Percentiles rank a stretch among this genome's conserved stretches.
These are phyloP conservation scores for Alternaria panax DNA, from an alignment of 2,329 filamentous ascomycete genomes.

Conservation along the genomic window DNA sequence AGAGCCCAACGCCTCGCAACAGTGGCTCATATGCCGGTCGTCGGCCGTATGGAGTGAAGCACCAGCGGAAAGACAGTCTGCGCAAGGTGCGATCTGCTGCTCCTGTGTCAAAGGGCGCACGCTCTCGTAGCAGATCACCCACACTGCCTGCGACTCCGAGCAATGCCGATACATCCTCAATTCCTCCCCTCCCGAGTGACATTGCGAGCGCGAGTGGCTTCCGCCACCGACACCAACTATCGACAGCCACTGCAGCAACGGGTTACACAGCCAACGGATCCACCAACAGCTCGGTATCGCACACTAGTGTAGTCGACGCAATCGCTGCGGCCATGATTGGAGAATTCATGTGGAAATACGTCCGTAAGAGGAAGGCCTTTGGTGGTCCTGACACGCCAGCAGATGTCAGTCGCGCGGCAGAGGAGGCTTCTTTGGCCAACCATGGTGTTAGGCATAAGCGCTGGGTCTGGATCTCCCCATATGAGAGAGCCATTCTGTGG, in stretches of 20 bases:
- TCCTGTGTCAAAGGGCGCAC: slow-evolving; percentile 64
- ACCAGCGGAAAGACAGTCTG: slow-evolving; percentile 65
- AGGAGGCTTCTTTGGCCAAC: slow-evolving; percentile 69
- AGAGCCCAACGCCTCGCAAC: slow-evolving; percentile 74
- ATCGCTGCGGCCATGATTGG: slow-evolving; percentile 99
- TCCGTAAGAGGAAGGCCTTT: slow-evolving; percentile 87
- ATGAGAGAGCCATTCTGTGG: slow-evolving; percentile 96
- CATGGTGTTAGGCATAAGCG: slow-evolving; percentile 82
- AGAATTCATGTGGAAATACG: slow-evolving; percentile 95
- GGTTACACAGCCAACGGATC: slow-evolving; percentile 64
- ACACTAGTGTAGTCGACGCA: slow-evolving; percentile 87
- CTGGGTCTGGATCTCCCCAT: slow-evolving; percentile 98
- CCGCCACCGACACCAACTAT: slow-evolving; percentile 65
- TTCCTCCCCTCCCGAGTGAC: slow-evolving; percentile 77
- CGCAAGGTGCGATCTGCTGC: slow-evolving; percentile 87
- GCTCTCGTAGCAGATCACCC: slow-evolving; percentile 59
- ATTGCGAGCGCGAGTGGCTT: slow-evolving; percentile 62
- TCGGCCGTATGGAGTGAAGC: slow-evolving; percentile 51
- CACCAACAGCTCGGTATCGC: slow-evolving; percentile 67
- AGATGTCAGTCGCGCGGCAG: slow-evolving; percentile 61
- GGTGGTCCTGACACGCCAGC: slow-evolving; percentile 69
- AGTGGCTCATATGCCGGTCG: slow-evolving; percentile 39
- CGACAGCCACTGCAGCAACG: slow-evolving; percentile 67
- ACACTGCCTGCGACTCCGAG: slow-evolving; percentile 73
- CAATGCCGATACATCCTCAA: slow-evolving; percentile 70